These are phyloP conservation scores for Fusarium gaditjirri DNA, from an alignment of 2,329 filamentous ascomycete genomes.

Conservation along the genomic window DNA sequence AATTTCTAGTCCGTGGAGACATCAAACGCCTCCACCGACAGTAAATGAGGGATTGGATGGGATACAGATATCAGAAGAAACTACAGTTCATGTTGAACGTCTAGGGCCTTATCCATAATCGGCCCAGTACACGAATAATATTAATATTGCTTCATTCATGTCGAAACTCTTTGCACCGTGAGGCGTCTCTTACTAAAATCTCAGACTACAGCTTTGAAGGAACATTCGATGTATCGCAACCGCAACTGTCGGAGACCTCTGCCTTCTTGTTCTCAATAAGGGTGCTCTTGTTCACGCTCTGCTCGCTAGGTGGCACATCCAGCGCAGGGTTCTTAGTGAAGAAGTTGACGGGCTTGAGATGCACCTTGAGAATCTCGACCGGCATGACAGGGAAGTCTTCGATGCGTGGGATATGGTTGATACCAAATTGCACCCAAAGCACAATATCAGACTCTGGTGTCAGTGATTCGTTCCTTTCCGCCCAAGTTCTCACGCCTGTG, in stretches of 20 bases:
- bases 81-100: slow-evolving; percentile 9
- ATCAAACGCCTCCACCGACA: not conserved
- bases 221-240: slow-evolving; percentile 2
- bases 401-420: slow-evolving; percentile 61
- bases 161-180: not conserved
- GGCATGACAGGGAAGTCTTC: slow-evolving; percentile 63
- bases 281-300: slow-evolving; percentile 31
- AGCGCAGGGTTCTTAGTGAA: slow-evolving; percentile 60
- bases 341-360: slow-evolving; percentile 57
- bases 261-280: slow-evolving; percentile 9
- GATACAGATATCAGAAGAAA: slow-evolving; percentile 24
- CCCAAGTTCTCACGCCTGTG: slow-evolving; percentile 52
- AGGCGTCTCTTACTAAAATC: not conserved
- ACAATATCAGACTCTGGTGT: slow-evolving; percentile 77
- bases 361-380: slow-evolving; percentile 32
- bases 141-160: not conserved
- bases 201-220: slow-evolving; percentile 10
- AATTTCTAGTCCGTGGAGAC: slow-evolving; percentile 14
- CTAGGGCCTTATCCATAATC: not conserved
- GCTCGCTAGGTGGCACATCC: slow-evolving; percentile 52
- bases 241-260: not conserved
- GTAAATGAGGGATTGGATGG: slow-evolving; percentile 5
- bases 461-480: slow-evolving; percentile 54
- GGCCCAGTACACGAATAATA: slow-evolving; percentile 1
- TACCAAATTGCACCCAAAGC: slow-evolving; percentile 61